phyloP scores from a whole-genome alignment of 495 filamentous ascomycete genomes.

The Pyronema domesticum region DNA sequence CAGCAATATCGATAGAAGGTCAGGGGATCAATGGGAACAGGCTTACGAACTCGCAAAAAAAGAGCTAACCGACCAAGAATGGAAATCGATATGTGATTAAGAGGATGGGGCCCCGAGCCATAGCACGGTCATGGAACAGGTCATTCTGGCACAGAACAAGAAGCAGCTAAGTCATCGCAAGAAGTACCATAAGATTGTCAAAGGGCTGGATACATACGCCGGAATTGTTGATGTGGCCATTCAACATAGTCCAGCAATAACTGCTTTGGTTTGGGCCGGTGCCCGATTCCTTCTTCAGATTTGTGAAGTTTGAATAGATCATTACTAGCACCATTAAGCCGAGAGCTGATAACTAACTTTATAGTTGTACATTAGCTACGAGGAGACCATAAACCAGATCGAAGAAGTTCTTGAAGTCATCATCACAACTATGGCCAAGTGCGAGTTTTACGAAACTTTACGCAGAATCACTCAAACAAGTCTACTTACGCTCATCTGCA shows the following conservation, averaged over 20 bases:
- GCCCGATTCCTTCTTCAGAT: conserved; percentile 7
- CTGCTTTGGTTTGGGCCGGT: conserved; percentile 7
- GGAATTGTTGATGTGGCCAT: conserved; percentile 6
- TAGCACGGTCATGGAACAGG: too few species aligned
- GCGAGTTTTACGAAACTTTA: conserved; percentile 9
- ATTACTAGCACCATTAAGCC: neutral
- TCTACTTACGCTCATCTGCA: neutral
- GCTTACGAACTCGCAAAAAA: too few species aligned
- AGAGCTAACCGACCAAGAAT: too few species aligned
- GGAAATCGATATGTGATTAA: too few species aligned
- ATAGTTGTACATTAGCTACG: conserved; percentile 10
- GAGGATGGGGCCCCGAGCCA: too few species aligned
- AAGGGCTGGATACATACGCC: conserved; percentile 8
- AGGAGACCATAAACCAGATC: conserved; percentile 6
- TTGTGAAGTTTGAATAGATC: neutral
- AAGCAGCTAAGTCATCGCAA: too few species aligned
- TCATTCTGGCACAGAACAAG: too few species aligned
- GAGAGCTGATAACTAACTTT: too few species aligned
- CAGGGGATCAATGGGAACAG: too few species aligned
- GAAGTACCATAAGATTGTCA: conserved; percentile 5
- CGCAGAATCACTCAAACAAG: neutral
- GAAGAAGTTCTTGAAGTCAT: conserved; percentile 7
- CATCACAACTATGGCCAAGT: conserved; percentile 5
- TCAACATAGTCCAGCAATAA: neutral
- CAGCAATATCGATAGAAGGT: too few species aligned